Evolutionary conservation across 202 grass and related monocot genomes (phyloP).

Genomic region (Dendrocalamus latiflorus): DNA sequence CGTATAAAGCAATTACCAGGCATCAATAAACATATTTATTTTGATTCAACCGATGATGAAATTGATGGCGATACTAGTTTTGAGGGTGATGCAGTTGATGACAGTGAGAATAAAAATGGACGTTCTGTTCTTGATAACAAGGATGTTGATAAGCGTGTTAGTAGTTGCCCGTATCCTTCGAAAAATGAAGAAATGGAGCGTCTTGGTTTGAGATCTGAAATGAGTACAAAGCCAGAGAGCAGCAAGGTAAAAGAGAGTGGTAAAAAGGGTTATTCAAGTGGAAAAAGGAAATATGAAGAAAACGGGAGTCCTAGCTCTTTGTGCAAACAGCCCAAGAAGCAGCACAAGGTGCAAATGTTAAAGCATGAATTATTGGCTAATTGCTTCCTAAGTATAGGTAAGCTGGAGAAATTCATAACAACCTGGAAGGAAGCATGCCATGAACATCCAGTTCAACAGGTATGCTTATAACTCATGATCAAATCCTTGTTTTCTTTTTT

Average conservation of each 20-base stretch:
- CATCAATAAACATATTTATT: slow-evolving; percentile 69
- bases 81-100: slow-evolving; percentile 16
- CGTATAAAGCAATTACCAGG: slow-evolving; percentile 53
- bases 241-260: slow-evolving; percentile 22
- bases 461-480: too few relatives aligned
- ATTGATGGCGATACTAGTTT: slow-evolving; percentile 23
- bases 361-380: slow-evolving; percentile 8
- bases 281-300: slow-evolving; percentile 62
- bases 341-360: slow-evolving; percentile 25
- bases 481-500: too few relatives aligned
- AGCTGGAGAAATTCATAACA: slow-evolving; percentile 77
- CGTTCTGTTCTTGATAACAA: slow-evolving; percentile 41
- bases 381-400: slow-evolving; percentile 44
- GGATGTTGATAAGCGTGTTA: slow-evolving; percentile 41
- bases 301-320: slow-evolving; percentile 30
- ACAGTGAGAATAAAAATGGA: slow-evolving; percentile 25
- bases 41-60: slow-evolving; percentile 71
- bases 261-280: slow-evolving; percentile 24
- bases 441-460: too few relatives aligned
- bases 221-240: slow-evolving; percentile 35
- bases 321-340: slow-evolving; percentile 44
- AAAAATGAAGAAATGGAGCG: slow-evolving; percentile 79
- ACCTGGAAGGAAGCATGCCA: slow-evolving; percentile 89
- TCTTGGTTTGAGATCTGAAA: slow-evolving; percentile 71
- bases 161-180: slow-evolving; percentile 84